These are phyloP conservation scores for Kuraishia ogatae DNA, from an alignment of 805 yeast genomes.

Conservation along the genomic window DNA sequence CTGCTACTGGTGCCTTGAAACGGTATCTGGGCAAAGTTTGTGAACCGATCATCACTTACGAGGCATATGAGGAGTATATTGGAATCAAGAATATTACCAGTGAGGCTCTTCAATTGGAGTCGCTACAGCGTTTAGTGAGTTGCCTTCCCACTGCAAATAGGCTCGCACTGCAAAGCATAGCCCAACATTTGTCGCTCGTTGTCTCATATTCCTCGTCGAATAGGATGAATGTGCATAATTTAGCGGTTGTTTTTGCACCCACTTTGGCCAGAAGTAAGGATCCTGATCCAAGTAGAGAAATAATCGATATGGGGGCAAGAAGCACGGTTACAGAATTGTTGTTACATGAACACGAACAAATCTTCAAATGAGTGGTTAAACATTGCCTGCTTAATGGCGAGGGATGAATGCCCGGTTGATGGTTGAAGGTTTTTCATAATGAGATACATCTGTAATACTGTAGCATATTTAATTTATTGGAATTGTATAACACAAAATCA, in stretches of 20 bases:
- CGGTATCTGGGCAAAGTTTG: conserved; percentile 80
- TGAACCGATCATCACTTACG: conserved; percentile 72
- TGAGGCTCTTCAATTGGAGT: conserved; percentile 22
- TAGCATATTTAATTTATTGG: neutral
- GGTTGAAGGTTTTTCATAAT: neutral
- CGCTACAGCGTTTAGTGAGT: conserved; percentile 35
- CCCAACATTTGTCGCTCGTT: conserved; percentile 59
- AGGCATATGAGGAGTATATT: conserved; percentile 59
- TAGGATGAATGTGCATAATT: conserved; percentile 75
- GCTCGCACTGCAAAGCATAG: conserved; percentile 43
- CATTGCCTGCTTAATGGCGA: no score
- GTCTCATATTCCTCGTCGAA: conserved; percentile 45
- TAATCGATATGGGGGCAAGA: conserved; percentile 74
- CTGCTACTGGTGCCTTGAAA: conserved; percentile 79
- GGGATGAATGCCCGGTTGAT: no score
- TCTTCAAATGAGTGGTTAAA: conserved; percentile 21
- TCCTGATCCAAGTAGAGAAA: conserved; percentile 68
- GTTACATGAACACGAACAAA: conserved; percentile 34
- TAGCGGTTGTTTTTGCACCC: conserved; percentile 93
- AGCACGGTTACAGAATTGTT: conserved; percentile 73
- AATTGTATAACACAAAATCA: neutral
- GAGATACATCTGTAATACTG: neutral
- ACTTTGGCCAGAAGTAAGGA: conserved; percentile 65
- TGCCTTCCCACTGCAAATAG: conserved; percentile 63
- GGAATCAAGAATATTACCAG: conserved; percentile 32